Percentiles rank a stretch among this genome's conserved stretches.
phyloP scores from a whole-genome alignment of 163 green algal genomes.

The Volvox carteri region DNA sequence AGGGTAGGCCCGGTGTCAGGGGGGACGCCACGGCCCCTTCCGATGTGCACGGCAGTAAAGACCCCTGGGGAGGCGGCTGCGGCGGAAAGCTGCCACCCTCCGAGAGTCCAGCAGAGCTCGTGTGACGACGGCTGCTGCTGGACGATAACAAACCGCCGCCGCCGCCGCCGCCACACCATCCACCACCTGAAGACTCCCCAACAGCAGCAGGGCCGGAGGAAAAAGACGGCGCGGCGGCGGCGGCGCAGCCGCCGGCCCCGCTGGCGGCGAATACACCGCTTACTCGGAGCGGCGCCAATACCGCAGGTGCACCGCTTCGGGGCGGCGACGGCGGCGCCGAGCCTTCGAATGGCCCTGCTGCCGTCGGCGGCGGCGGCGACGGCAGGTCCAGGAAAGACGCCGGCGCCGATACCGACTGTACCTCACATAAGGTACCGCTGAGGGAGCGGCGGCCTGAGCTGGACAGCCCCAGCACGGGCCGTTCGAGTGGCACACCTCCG shows the following conservation, averaged over 20 bases:
- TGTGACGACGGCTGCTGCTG: background rate
- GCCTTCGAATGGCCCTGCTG: background rate
- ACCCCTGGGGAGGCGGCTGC: background rate
- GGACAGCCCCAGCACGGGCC: background rate
- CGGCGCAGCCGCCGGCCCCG: background rate
- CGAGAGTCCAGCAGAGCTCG: background rate
- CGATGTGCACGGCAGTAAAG: background rate
- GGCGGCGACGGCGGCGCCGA: constrained; percentile 14
- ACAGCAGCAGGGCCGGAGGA: background rate
- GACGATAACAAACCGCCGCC: background rate
- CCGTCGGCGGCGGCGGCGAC: background rate
- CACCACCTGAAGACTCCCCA: background rate
- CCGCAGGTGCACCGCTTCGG: background rate
- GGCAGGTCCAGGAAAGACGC: background rate
- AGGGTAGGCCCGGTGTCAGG: background rate
- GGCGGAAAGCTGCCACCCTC: background rate
- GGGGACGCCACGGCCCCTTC: background rate
- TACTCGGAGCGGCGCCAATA: constrained; percentile 13
- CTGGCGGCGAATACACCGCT: background rate
- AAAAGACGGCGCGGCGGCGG: background rate
- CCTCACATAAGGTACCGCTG: background rate
- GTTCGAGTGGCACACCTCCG: background rate
- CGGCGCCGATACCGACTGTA: background rate
- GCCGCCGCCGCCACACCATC: background rate
- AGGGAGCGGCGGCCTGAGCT: background rate